Evolutionary conservation across 2,329 filamentous ascomycete genomes (phyloP), one percentile per base, ranked within the genome.

Genomic region (Diplocarpon rosae): DNA sequence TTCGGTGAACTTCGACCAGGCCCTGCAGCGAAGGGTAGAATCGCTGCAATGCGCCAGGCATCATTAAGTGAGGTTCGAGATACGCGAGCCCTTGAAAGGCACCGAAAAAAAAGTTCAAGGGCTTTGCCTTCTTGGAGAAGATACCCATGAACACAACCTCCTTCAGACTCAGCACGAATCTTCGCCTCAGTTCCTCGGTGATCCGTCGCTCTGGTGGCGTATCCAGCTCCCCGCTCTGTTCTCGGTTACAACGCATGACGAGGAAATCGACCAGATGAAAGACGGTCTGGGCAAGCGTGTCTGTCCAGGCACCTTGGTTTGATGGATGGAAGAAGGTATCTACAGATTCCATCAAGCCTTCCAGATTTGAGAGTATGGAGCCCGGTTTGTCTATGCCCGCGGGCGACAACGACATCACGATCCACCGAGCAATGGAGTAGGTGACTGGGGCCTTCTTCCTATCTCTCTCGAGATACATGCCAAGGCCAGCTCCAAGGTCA

Each of bases 281-380:
- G 5, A 92, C 85, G 43, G 98, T 72, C 63, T 96, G 90, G 2
- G 88, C 83, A 35, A 98, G 69, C 52, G 90, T 84, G 57, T 80
- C 87, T 1, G 90, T 94, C 92, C 92, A 98, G 12, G 70, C 70
- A 12, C 92, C 92, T 42, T 90, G 85, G 63, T 98, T 98, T 2
- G 92, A 98, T 2, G 92, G 92, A 58, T 98, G 92, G 70, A 95
- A 98, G 65, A 98, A 98, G 0, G 92, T 98, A 63, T 98, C 92
- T 37, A 96, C 83, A 2, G 89, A 92, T 63, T 96, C 85, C 54
- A 98, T 84, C 42, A 98, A 71, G 0, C 86, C 90, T 63, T 98
- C 90, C 5, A 98, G 73, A 52, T 85, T 86, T 29, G 83, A 78
- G 56, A 98, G 66, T 35, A 94, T 78, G 1, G 89, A 96, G 44